These are phyloP conservation scores for Neohortaea acidophila DNA, from an alignment of 495 filamentous ascomycete genomes.

Conservation along the genomic window DNA sequence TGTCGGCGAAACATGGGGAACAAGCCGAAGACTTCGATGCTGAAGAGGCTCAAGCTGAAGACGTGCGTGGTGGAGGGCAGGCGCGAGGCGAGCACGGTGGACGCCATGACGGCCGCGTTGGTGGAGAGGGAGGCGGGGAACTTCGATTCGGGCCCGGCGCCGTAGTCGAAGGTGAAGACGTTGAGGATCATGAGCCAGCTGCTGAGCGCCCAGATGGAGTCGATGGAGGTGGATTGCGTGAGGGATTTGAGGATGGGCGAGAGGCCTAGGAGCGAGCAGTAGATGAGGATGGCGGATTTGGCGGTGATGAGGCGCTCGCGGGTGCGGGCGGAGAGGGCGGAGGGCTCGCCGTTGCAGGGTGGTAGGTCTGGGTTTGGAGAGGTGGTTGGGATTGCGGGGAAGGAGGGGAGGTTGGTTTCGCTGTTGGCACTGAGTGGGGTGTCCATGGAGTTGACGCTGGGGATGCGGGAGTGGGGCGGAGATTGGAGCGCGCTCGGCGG, in stretches of 20 bases:
- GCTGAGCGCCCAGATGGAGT: constrained; percentile 94
- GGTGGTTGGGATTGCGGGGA: not conserved
- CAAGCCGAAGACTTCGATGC: constrained; percentile 90
- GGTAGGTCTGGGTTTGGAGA: too few species aligned
- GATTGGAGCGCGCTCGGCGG: not conserved
- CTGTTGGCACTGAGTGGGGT: not conserved
- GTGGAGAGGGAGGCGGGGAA: constrained; percentile 82
- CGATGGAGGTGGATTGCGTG: constrained; percentile 72
- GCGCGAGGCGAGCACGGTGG: constrained; percentile 77
- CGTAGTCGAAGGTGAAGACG: constrained; percentile 94
- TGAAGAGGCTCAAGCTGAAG: constrained; percentile 87
- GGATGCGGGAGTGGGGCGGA: constrained; percentile 10
- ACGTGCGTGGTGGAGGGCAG: constrained; percentile 83
- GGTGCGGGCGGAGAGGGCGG: constrained; percentile 41
- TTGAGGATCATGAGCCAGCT: constrained; percentile 88
- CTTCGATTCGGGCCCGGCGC: constrained; percentile 48
- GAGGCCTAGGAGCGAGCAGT: constrained; percentile 75
- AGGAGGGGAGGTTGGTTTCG: not conserved
- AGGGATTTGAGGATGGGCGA: constrained; percentile 90
- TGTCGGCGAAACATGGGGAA: constrained; percentile 90
- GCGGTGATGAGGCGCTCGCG: constrained; percentile 54
- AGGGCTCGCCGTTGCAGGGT: constrained; percentile 20
- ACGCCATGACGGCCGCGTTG: constrained; percentile 90
- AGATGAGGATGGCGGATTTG: constrained; percentile 89
- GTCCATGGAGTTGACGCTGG: constrained; percentile 8